phyloP scores from a whole-genome alignment of 164 flowering plant genomes.

The Malania oleifera region DNA sequence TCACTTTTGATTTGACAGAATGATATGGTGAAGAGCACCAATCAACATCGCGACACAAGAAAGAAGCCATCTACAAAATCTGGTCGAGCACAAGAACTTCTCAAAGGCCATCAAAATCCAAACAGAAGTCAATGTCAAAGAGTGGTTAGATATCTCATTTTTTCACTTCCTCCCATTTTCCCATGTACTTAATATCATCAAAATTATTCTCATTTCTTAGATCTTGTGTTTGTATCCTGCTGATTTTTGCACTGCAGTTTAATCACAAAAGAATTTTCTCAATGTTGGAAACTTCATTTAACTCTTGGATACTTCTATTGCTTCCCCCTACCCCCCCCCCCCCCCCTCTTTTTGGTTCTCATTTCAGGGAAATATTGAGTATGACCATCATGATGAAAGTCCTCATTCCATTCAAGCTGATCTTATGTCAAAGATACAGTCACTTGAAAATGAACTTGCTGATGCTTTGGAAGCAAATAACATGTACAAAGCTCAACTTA shows the following conservation, averaged over 20 bases:
- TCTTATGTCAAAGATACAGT: constrained; percentile 31
- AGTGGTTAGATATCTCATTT: constrained; percentile 7
- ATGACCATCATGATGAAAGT: constrained; percentile 18
- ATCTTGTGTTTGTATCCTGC: too few relatives aligned
- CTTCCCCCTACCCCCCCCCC: too few relatives aligned
- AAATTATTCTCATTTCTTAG: background rate
- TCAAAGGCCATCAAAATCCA: constrained; percentile 2
- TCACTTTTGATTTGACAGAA: constrained; percentile 4
- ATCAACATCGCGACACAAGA: constrained; percentile 10
- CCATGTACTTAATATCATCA: background rate
- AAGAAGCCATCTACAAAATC: constrained; percentile 4
- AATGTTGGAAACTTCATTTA: background rate
- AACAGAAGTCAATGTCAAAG: background rate
- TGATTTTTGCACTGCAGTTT: background rate
- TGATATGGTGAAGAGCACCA: constrained; percentile 6
- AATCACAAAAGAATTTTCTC: background rate
- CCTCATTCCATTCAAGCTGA: constrained; percentile 21
- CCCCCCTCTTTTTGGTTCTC: too few relatives aligned
- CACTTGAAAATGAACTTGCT: constrained; percentile 62
- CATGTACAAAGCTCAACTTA: constrained; percentile 40
- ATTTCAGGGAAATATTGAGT: constrained; percentile 25
- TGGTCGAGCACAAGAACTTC: constrained; percentile 5
- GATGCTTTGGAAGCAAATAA: constrained; percentile 57
- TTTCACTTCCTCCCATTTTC: background rate
- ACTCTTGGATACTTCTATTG: constrained; percentile 2